Evolutionary conservation across 1,284 basidiomycete species (phyloP).

Genomic region (Tylopilus orsonianus): DNA sequence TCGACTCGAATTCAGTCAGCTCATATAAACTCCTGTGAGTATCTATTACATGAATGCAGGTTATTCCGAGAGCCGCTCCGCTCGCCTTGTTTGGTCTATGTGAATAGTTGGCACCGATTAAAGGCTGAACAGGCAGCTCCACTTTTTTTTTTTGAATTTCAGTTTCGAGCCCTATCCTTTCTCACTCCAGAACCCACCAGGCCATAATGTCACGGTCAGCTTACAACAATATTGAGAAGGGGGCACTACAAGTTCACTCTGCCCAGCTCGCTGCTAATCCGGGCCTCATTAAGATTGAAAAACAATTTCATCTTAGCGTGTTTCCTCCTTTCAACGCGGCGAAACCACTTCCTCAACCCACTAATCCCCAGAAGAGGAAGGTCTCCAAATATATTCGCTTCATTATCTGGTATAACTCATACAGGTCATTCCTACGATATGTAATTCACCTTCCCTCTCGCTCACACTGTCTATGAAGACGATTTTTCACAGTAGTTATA

Average conservation of each 20-base stretch:
- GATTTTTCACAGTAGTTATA: slow-evolving; percentile 63
- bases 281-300: slow-evolving; percentile 34
- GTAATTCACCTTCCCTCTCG: no score
- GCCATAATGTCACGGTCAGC: slow-evolving; percentile 38
- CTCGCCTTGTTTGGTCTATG: slow-evolving; percentile 12
- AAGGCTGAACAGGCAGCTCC: slow-evolving; percentile 13
- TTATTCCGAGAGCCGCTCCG: slow-evolving; percentile 17
- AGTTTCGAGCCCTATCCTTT: no score
- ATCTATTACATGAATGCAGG: slow-evolving; percentile 8
- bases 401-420: slow-evolving; percentile 69
- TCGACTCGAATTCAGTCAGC: slow-evolving; percentile 9
- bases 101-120: slow-evolving; percentile 17
- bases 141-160: neutral
- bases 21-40: slow-evolving; percentile 14
- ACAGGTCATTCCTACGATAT: slow-evolving; percentile 42
- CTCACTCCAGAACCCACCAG: no score
- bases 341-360: slow-evolving; percentile 24
- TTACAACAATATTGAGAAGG: slow-evolving; percentile 59
- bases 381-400: slow-evolving; percentile 57
- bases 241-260: slow-evolving; percentile 44
- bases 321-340: slow-evolving; percentile 19
- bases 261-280: slow-evolving; percentile 24
- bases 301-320: slow-evolving; percentile 35
- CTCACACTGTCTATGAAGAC: slow-evolving; percentile 39
- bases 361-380: slow-evolving; percentile 40